Percentiles rank a stretch among this genome's conserved stretches.
phyloP scores from a whole-genome alignment of 2,329 filamentous ascomycete species.

The Xylariaceae sp. region DNA sequence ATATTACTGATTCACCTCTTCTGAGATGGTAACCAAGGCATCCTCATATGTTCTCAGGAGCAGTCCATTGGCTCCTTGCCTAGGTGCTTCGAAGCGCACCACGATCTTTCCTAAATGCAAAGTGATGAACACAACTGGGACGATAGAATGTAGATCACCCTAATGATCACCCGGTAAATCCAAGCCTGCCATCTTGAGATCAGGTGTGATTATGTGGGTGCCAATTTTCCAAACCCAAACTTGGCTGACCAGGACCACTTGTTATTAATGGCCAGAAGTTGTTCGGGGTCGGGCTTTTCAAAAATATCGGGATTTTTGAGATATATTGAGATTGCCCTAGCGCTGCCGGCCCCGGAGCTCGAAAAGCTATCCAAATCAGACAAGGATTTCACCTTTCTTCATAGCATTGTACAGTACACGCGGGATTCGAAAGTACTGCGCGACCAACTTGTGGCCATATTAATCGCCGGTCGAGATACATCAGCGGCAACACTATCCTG shows the following conservation, averaged over 20 bases:
- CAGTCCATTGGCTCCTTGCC: not conserved
- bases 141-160: no score
- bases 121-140: not conserved
- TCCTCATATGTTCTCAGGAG: slow-evolving; percentile 9
- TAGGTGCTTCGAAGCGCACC: not conserved
- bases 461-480: slow-evolving; percentile 75
- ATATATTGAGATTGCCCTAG: not conserved
- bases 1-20: slow-evolving; percentile 1
- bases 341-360: not conserved
- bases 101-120: not conserved
- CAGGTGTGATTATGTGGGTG: not conserved
- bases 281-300: no score
- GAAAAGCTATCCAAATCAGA: slow-evolving; percentile 58
- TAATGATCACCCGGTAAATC: no score
- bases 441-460: slow-evolving; percentile 73
- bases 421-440: slow-evolving; percentile 67
- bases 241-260: not conserved
- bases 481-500: slow-evolving; percentile 72
- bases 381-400: slow-evolving; percentile 73
- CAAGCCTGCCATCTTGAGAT: no score
- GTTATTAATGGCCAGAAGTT: no score
- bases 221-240: slow-evolving; percentile 11
- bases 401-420: slow-evolving; percentile 76
- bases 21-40: slow-evolving; percentile 4
- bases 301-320: no score